A percentile compares a stretch with the other conserved stretches of the same genome.
Evolutionary conservation across 2,329 filamentous ascomycete genomes (phyloP).

Genomic region (Lecanicillium sp.): DNA sequence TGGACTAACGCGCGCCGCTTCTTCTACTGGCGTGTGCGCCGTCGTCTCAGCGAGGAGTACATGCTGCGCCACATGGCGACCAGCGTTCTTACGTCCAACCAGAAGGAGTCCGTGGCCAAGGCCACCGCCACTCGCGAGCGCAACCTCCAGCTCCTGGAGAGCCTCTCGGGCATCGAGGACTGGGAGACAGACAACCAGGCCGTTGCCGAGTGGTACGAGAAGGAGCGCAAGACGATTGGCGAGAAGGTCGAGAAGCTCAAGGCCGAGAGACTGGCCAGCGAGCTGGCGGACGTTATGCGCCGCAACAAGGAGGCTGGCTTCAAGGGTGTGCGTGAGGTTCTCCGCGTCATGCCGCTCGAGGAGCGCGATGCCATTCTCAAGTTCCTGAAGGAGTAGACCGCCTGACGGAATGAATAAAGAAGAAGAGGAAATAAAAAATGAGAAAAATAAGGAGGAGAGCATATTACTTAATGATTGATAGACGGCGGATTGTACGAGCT

Average conservation of each 20-base stretch:
- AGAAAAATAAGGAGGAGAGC: not conserved
- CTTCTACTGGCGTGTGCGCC: constrained; percentile 99
- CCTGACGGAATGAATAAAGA: too few relatives aligned
- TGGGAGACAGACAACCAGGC: constrained; percentile 75
- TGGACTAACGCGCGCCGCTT: constrained; percentile 90
- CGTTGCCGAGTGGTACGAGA: constrained; percentile 93
- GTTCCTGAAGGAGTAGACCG: constrained; percentile 42
- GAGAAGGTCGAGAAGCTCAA: constrained; percentile 82
- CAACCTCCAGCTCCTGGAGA: constrained; percentile 69
- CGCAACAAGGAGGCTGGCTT: constrained; percentile 60
- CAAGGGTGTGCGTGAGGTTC: constrained; percentile 78
- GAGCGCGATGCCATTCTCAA: constrained; percentile 80
- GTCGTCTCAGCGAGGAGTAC: constrained; percentile 94
- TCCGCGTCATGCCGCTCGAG: constrained; percentile 78
- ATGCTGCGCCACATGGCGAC: constrained; percentile 81
- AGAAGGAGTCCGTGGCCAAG: constrained; percentile 32
- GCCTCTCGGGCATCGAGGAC: constrained; percentile 73
- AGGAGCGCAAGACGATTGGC: constrained; percentile 77
- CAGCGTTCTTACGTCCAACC: constrained; percentile 27
- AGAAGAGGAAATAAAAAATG: too few relatives aligned
- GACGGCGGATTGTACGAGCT: constrained; percentile 1
- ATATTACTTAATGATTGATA: constrained; percentile 3
- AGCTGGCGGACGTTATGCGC: constrained; percentile 40
- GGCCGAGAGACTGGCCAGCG: constrained; percentile 56
- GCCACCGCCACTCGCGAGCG: constrained; percentile 52